Percentiles rank a stretch among this genome's conserved stretches.
phyloP scores from a whole-genome alignment of 257 asterid species.

The Fraxinus excelsior region DNA sequence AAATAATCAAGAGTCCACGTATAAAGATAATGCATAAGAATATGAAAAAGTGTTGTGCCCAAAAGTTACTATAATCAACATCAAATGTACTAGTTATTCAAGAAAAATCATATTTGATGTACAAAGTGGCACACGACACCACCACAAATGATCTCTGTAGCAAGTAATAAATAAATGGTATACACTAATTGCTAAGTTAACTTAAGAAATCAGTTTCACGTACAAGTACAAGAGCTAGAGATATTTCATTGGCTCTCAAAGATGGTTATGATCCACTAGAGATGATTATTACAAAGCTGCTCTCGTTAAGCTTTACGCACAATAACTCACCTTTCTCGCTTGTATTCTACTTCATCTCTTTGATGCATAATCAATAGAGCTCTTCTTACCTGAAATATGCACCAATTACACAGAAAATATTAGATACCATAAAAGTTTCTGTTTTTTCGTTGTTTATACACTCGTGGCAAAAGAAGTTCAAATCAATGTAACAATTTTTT shows the following conservation, averaged over 20 bases:
- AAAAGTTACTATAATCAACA: background rate
- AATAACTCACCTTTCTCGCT: conserved; percentile 71
- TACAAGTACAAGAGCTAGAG: background rate
- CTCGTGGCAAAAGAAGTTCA: background rate
- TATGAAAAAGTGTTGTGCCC: background rate
- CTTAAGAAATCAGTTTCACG: background rate
- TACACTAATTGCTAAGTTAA: background rate
- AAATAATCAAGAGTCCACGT: background rate
- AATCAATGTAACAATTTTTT: background rate
- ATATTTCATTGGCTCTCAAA: background rate
- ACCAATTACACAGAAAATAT: conserved; percentile 20
- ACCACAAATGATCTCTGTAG: background rate
- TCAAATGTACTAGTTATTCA: background rate
- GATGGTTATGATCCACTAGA: background rate
- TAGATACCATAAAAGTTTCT: background rate
- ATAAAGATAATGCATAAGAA: background rate
- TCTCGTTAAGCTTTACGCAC: conserved; percentile 67
- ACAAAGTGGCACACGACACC: background rate
- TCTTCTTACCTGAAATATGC: conserved; percentile 71
- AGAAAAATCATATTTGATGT: background rate
- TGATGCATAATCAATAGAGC: conserved; percentile 94
- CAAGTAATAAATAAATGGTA: background rate
- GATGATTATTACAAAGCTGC: background rate
- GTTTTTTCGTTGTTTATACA: background rate
- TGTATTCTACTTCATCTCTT: conserved; percentile 95